These are phyloP conservation scores for Alectoria sarmentosa DNA, from an alignment of 495 filamentous ascomycete genomes.

Conservation along the genomic window DNA sequence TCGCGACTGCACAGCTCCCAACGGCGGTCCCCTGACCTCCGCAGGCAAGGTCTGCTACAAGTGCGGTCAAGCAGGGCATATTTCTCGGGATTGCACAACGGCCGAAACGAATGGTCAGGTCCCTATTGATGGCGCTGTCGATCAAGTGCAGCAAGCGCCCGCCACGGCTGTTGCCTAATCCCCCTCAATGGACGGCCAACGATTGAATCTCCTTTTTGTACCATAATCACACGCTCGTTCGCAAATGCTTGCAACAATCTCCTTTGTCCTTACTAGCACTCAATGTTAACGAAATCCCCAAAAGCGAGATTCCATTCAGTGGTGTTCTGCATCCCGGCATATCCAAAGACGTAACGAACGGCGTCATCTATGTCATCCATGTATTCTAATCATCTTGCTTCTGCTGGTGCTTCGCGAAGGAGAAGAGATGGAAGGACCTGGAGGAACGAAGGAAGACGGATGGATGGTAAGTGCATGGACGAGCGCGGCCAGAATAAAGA, in stretches of 20 bases:
- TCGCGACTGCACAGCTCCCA: constrained; percentile 93
- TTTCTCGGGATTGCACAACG: constrained; percentile 82
- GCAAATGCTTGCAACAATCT: not conserved
- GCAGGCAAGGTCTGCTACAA: constrained; percentile 98
- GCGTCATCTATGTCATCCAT: constrained; percentile 23
- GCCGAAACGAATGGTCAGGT: constrained; percentile 50
- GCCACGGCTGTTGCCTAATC: constrained; percentile 52
- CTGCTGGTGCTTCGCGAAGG: constrained; percentile 25
- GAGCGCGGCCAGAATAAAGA: constrained; percentile 17
- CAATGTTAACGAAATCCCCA: constrained; percentile 19
- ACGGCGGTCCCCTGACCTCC: constrained; percentile 90
- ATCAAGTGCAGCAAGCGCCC: constrained; percentile 39
- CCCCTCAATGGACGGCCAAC: constrained; percentile 3
- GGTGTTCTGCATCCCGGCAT: constrained; percentile 19
- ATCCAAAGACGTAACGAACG: constrained; percentile 21
- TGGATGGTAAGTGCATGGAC: constrained; percentile 14
- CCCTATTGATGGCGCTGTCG: constrained; percentile 39
- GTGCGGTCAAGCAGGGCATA: constrained; percentile 92
- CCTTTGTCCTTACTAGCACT: constrained; percentile 5
- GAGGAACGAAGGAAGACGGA: constrained; percentile 25
- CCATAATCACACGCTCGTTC: constrained; percentile 26
- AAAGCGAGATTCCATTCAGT: constrained; percentile 18
- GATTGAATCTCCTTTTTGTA: constrained; percentile 24
- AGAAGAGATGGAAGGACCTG: constrained; percentile 26
- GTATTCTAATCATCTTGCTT: constrained; percentile 23